These are phyloP conservation scores for Cicer bijugum DNA, from an alignment of 306 rosid genomes.

Conservation along the genomic window DNA sequence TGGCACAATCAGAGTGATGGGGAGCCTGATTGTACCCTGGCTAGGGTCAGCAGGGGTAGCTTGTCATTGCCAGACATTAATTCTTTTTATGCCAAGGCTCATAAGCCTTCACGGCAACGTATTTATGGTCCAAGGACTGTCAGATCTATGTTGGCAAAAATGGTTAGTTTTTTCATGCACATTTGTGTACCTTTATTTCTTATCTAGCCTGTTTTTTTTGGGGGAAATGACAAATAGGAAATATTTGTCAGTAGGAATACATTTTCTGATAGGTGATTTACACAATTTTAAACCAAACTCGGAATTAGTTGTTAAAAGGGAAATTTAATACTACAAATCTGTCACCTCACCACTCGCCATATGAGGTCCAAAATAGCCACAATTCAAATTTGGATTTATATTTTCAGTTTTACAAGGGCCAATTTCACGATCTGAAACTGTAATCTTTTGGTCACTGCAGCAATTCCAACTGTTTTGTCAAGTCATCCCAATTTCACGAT, in stretches of 20 bases:
- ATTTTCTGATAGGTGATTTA: conserved; percentile 4
- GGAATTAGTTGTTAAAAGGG: neutral
- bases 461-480: neutral
- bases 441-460: neutral
- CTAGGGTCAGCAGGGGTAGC: conserved; percentile 79
- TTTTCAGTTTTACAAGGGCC: neutral
- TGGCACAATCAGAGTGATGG: conserved; percentile 91
- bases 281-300: neutral
- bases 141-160: conserved; percentile 82
- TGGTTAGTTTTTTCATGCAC: conserved; percentile 62
- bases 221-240: neutral
- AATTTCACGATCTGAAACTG: neutral
- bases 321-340: neutral
- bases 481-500: neutral
- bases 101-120: conserved; percentile 82
- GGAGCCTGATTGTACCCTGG: conserved; percentile 82
- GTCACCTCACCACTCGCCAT: neutral
- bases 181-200: neutral
- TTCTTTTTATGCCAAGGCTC: conserved; percentile 90
- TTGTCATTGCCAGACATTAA: conserved; percentile 80
- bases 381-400: neutral
- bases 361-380: neutral
- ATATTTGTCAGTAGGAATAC: neutral
- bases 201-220: neutral
- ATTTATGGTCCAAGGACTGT: conserved; percentile 93